A percentile compares a stretch with the other conserved stretches of the same genome.
phyloP scores from a whole-genome alignment of 352 stramenopile genomes.

The Globisporangium rhizosaccharum region DNA sequence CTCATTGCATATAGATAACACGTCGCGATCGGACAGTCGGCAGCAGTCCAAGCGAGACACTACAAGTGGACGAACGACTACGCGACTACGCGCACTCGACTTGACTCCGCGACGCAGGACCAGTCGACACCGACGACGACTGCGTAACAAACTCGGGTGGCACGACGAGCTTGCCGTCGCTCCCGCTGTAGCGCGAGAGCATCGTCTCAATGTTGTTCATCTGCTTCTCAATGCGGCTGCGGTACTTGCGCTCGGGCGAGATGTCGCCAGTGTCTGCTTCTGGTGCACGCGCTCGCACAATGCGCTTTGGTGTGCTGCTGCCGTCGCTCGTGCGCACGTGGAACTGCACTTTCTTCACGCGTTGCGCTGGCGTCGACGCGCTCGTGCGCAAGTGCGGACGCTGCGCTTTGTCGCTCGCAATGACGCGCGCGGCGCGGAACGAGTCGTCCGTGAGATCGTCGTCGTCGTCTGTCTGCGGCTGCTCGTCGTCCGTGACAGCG shows the following conservation, averaged over 20 bases:
- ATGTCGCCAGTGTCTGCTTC: neutral
- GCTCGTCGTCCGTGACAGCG: neutral
- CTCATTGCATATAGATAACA: too few relatives aligned
- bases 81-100: too few relatives aligned
- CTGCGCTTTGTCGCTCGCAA: conserved; percentile 1
- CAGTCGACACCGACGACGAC: neutral
- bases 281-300: conserved; percentile 1
- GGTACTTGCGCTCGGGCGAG: conserved; percentile 25
- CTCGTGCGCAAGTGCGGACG: neutral
- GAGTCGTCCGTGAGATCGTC: neutral
- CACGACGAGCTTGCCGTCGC: neutral
- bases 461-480: conserved; percentile 2
- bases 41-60: too few relatives aligned
- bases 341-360: conserved; percentile 13
- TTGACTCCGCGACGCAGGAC: neutral
- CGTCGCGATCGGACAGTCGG: too few relatives aligned
- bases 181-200: conserved; percentile 9
- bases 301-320: neutral
- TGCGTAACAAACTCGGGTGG: neutral
- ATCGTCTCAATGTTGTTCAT: conserved; percentile 17
- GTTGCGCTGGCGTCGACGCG: conserved; percentile 1
- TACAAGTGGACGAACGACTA: too few relatives aligned
- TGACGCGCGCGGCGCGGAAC: neutral
- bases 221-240: conserved; percentile 17
- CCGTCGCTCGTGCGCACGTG: neutral